Evolutionary conservation across 257 asterid species (phyloP), one percentile per base, ranked within the genome.

Genomic region (Solanum etuberosum): DNA sequence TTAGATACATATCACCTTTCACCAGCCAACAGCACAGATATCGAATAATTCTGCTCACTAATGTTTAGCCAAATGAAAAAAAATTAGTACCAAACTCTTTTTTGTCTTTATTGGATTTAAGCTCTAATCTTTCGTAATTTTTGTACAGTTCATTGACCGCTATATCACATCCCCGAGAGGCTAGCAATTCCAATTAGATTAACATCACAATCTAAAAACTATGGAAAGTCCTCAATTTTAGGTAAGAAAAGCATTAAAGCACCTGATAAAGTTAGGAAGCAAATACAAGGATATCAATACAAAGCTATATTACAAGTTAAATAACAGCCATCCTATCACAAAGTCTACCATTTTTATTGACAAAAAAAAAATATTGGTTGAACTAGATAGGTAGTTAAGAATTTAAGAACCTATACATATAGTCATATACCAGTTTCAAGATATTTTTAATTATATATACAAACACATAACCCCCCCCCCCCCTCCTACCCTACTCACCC

Each of bases 161-260:
- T 72, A 20, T 20, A 20, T 34, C 86, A 46, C 32, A 12, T 2
- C 54, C 4, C 2, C n/a, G n/a, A 1, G 0, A 8, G 6, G 3
- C 3, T 10, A 2, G 3, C 5, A 23, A 73, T 73, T 73, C 9
- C 32, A 38, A 6, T 74, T 38, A 23, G 34, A 76, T 37, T n/a
- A 38, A 76, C 25, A 78, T 78, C 63, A 43, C 84, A 25, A 43
- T 42, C 84, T 42, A 29, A 80, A 80, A 18, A 48, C 67, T 5
- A 3, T 34, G 14, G 38, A 86, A 85, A 87, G 91, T 89, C 91
- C 77, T 35, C 68, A 77, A 31, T 76, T 91, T 89, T 87, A 92
- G 93, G 89, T 81, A 88, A 77, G 72, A 72, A 85, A 91, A 86
- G 67, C 16, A 43, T 59, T 31, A 76, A 87, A 42, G 83, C 29